These are phyloP conservation scores for Cicer chorassanicum DNA, from an alignment of 306 rosid species.

Conservation along the genomic window DNA sequence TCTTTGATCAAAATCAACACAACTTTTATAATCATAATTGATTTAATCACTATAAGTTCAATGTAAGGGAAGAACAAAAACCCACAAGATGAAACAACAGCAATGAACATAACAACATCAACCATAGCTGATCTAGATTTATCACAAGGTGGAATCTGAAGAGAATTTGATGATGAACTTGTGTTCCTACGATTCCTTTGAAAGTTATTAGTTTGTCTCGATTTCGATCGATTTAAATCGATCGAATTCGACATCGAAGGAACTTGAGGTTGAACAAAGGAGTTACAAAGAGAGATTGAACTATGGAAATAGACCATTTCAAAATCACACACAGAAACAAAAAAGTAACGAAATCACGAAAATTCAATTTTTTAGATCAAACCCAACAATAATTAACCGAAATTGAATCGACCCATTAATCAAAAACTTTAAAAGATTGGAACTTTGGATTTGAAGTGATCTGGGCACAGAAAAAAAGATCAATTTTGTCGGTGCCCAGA, in stretches of 20 bases:
- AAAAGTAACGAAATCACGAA: background rate
- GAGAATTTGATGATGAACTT: constrained; percentile 55
- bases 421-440: constrained; percentile 16
- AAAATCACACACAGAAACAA: constrained; percentile 28
- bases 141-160: constrained; percentile 63
- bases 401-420: constrained; percentile 59
- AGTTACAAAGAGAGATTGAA: constrained; percentile 94
- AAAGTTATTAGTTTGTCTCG: constrained; percentile 48
- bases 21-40: constrained; percentile 42
- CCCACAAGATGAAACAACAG: constrained; percentile 69
- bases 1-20: constrained; percentile 62
- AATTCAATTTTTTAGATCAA: constrained; percentile 49
- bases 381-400: constrained; percentile 40
- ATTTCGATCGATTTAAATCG: constrained; percentile 56
- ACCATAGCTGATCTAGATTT: constrained; percentile 79
- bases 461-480: constrained; percentile 43
- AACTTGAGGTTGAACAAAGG: constrained; percentile 67
- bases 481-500: constrained; percentile 53
- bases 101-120: constrained; percentile 74
- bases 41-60: constrained; percentile 51
- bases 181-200: constrained; percentile 55
- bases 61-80: constrained; percentile 73
- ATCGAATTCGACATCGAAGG: constrained; percentile 64
- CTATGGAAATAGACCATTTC: constrained; percentile 95
- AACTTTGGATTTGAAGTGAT: constrained; percentile 41